phyloP scores from a whole-genome alignment of 352 stramenopile species.

The Pythium coloratum region DNA sequence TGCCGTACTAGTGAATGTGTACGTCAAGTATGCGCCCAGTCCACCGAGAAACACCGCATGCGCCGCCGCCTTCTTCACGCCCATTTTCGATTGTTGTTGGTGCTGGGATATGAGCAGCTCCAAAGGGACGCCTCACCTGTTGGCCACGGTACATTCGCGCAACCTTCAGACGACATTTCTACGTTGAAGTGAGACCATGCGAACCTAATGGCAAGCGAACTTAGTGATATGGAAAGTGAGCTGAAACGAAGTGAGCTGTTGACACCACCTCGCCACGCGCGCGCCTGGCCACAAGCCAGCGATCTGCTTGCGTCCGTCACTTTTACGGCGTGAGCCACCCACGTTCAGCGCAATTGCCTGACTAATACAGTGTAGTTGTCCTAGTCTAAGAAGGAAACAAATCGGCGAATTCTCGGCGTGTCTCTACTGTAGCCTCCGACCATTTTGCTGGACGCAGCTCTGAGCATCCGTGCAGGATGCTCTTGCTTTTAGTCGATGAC shows the following conservation, averaged over 20 bases:
- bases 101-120: neutral
- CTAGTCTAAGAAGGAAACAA: too few relatives aligned
- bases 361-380: too few relatives aligned
- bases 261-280: too few relatives aligned
- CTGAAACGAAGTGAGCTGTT: too few relatives aligned
- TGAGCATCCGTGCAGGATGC: neutral
- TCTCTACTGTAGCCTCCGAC: neutral
- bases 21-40: constrained; percentile 56
- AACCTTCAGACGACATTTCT: constrained; percentile 11
- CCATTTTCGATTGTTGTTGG: constrained; percentile 3
- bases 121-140: neutral
- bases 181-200: constrained; percentile 5
- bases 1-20: constrained; percentile 36
- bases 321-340: too few relatives aligned
- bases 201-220: neutral
- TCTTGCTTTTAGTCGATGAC: neutral
- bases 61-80: constrained; percentile 21
- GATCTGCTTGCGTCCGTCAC: too few relatives aligned
- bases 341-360: too few relatives aligned
- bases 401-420: neutral
- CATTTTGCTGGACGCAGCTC: neutral
- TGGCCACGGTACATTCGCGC: constrained; percentile 9
- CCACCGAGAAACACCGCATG: constrained; percentile 44
- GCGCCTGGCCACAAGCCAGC: too few relatives aligned
- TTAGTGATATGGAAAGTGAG: too few relatives aligned